Conservation (phyloP, 2,329 filamentous ascomycete species). For the Curvularia sp. region DNA sequence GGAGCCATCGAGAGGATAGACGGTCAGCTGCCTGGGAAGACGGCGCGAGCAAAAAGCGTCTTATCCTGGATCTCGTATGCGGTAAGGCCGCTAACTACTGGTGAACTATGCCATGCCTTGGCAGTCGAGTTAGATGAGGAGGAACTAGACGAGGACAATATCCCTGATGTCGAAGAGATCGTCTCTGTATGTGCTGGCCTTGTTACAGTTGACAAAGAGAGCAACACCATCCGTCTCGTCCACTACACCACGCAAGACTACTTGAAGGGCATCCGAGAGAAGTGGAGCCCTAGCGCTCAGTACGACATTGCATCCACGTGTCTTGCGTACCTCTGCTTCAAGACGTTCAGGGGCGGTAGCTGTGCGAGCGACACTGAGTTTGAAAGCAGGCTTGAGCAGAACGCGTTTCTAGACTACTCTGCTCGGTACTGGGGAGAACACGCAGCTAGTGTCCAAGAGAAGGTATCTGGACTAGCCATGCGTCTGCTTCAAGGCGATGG, state of each 20-base stretch:
- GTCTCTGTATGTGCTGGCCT: conserved; percentile 30
- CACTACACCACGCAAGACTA: conserved; percentile 38
- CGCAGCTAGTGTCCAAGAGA: neutral
- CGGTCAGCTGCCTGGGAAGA: conserved; percentile 42
- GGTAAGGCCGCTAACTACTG: conserved; percentile 22
- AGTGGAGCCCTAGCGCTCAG: neutral
- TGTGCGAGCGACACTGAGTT: conserved; percentile 25
- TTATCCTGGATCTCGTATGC: conserved; percentile 27
- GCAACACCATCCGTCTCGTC: conserved; percentile 35
- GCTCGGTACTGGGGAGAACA: conserved; percentile 36
- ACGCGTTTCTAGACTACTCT: conserved; percentile 40
- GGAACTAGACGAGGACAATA: conserved; percentile 18
- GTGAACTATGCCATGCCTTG: conserved; percentile 25
- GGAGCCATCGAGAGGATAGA: conserved; percentile 46
- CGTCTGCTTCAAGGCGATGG: too few relatives aligned
- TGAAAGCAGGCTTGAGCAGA: conserved; percentile 20
- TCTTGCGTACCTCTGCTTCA: conserved; percentile 41
- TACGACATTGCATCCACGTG: conserved; percentile 30
- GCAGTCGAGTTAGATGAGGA: conserved; percentile 13
- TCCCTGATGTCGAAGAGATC: conserved; percentile 20
- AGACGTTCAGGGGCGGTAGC: conserved; percentile 22
- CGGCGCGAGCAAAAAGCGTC: conserved; percentile 41
- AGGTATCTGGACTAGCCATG: too few relatives aligned
- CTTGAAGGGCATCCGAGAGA: conserved; percentile 27
- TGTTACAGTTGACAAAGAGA: conserved; percentile 30